phyloP scores from a whole-genome alignment of 805 yeast genomes.

The Maudiozyma barnettii region DNA sequence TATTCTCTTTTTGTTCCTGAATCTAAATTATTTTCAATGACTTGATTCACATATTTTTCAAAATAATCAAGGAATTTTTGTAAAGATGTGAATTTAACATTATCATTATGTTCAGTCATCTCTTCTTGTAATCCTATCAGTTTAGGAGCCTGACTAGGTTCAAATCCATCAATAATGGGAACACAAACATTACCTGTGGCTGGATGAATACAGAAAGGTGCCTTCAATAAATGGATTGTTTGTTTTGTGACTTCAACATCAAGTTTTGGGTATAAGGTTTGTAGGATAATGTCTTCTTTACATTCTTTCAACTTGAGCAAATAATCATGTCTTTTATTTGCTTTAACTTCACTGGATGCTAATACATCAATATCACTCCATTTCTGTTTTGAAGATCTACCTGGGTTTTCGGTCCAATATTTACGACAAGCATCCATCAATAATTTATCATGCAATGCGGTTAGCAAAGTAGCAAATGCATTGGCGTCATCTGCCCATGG shows the following conservation, averaged over 20 bases:
- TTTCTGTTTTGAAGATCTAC: slow-evolving; percentile 48
- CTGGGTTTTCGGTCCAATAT: slow-evolving; percentile 49
- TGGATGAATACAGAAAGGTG: slow-evolving; percentile 96
- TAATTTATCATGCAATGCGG: slow-evolving; percentile 53
- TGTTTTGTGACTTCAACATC: slow-evolving; percentile 90
- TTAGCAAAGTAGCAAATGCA: slow-evolving; percentile 46
- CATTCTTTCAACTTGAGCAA: slow-evolving; percentile 44
- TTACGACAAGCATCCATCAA: slow-evolving; percentile 43
- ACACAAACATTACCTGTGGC: slow-evolving; percentile 93
- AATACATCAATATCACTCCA: slow-evolving; percentile 68
- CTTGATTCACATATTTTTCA: slow-evolving; percentile 46
- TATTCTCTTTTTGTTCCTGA: slow-evolving; percentile 32
- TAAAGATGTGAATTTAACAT: slow-evolving; percentile 51
- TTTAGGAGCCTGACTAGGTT: slow-evolving; percentile 75
- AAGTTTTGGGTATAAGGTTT: slow-evolving; percentile 78
- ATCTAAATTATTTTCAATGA: slow-evolving; percentile 45
- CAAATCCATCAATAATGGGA: slow-evolving; percentile 50
- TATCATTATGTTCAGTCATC: slow-evolving; percentile 41
- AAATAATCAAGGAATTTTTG: slow-evolving; percentile 64
- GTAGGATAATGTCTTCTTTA: slow-evolving; percentile 76
- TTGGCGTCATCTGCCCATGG: slow-evolving; percentile 63
- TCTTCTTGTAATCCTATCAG: slow-evolving; percentile 55
- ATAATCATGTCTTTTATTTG: slow-evolving; percentile 22
- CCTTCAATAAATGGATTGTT: slow-evolving; percentile 82
- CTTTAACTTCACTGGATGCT: slow-evolving; percentile 31